Evolutionary conservation across 768 basidiomycete genomes (phyloP), one percentile per base, ranked within the genome.

Genomic region (Russula brevipes): DNA sequence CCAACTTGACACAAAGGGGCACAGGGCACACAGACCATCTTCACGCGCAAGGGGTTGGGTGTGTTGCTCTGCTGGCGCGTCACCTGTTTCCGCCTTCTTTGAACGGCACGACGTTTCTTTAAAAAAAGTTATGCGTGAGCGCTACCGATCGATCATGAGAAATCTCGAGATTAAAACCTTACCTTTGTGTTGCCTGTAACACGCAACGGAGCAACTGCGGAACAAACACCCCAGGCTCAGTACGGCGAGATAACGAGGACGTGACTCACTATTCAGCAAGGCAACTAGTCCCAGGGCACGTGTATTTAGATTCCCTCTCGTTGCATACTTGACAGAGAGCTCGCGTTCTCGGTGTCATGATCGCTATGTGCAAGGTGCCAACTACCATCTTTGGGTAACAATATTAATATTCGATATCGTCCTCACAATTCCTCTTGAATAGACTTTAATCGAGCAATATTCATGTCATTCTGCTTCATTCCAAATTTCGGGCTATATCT

Each of bases 101-200:
- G 35, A 11, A 46, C 42, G 39, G 49, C 65, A 66, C 45, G 54
- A 35, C 10, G 44, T 35, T 44, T 42, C 46, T 57, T 47, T 41
- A 5, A n/a, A n/a, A n/a, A n/a, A n/a, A n/a, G n/a, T 24, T 3
- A 4, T 39, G 38, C 12, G 12, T n/a, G 45, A 11, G 8, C 10
- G 10, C 24, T 24, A 24, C 24, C 24, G 24, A 24, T 24, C 24
- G 24, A 24, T 35, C 45, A 54, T n/a, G 58, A 49, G 38, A 41
- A 2, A 39, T 16, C 24, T 14, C 10, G 51, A 16, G 38, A 16
- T 42, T 17, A 31, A 3, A 41, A 42, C 33, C 72, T 6, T 57
- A 87, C 91, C 85, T 80, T 87, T 87, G 69, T 94, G 92, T 50
- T 76, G 72, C 70, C 88, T 90, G 73, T 82, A 94, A 70, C 92